These are phyloP conservation scores for Polyplosphaeria fusca DNA, from an alignment of 495 filamentous ascomycete genomes.

Conservation along the genomic window DNA sequence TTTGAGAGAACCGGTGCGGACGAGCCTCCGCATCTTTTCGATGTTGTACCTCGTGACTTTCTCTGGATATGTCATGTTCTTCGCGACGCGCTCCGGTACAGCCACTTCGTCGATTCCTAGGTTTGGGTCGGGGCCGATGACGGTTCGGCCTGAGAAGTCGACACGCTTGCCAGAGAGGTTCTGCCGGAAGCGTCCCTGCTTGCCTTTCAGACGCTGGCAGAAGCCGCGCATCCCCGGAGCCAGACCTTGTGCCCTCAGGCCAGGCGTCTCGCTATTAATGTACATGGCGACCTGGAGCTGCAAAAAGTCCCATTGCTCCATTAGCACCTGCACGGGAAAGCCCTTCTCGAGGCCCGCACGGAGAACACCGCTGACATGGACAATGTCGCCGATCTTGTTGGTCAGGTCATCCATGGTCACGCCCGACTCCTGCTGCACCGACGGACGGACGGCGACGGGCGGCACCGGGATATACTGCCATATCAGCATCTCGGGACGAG, in stretches of 20 bases:
- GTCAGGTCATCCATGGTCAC: conserved; percentile 97
- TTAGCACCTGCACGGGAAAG: conserved; percentile 77
- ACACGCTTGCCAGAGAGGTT: conserved; percentile 98
- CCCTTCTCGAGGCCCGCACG: conserved; percentile 76
- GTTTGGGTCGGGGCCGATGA: conserved; percentile 97
- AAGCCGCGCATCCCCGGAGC: conserved; percentile 86
- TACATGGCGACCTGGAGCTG: conserved; percentile 94
- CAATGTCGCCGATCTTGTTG: conserved; percentile 88
- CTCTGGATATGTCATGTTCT: conserved; percentile 93
- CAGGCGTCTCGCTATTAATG: conserved; percentile 95
- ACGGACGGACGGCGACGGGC: conserved; percentile 88
- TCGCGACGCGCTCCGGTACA: conserved; percentile 82
- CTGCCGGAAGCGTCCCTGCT: conserved; percentile 94
- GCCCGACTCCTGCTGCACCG: conserved; percentile 82
- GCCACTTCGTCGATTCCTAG: conserved; percentile 91
- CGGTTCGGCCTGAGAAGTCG: conserved; percentile 94
- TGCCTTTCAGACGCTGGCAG: conserved; percentile 92
- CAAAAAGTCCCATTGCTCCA: conserved; percentile 98
- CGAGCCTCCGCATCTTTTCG: conserved; percentile 67
- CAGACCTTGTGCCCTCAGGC: conserved; percentile 69
- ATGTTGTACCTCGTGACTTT: conserved; percentile 78
- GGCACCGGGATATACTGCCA: conserved; percentile 96
- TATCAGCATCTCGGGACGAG: conserved; percentile 92
- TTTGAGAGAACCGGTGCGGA: conserved; percentile 67
- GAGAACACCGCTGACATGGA: conserved; percentile 80